Evolutionary conservation across 176 grass and related monocot species (phyloP), one percentile per base, ranked within the genome.

Genomic region (Pontederia crassipes): DNA sequence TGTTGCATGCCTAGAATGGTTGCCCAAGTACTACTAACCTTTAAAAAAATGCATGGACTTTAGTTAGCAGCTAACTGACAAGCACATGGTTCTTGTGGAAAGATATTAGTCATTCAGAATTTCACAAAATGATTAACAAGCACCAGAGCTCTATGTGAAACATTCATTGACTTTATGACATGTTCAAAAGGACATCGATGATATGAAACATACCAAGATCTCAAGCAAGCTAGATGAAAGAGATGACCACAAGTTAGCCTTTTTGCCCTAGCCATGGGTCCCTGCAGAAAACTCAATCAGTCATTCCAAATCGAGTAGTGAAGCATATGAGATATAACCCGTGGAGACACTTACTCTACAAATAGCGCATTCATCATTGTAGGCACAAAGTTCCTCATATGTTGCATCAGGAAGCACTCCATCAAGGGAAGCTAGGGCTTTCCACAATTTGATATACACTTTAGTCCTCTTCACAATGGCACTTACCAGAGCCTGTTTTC

Each of bases 181-280:
- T n/a, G n/a, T n/a, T n/a, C n/a, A 73, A 15, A 18, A 4, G 46
- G 12, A 67, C 55, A 46, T 29, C 17, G 11, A 56, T n/a, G 24
- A 62, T 12, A 16, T 47, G 56, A 40, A 64, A 47, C 71, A 28
- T 99, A 99, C 94, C 94, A 99, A 76, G 94, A 92, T 66, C 88
- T 83, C 71, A 99, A 89, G 47, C 94, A 99, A 55, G 82, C 67
- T 62, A 99, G 88, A 89, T 99, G 94, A 65, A 99, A 99, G 57
- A 99, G 77, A 79, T 99, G 94, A 68, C 89, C 86, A 79, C 94
- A 99, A 28, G 88, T 65, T 55, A 99, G 71, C 69, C 86, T 99
- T 85, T 99, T 99, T 56, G 94, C 94, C 83, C 85, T 80, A 50
- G 77, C 80, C 94, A 99, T 99, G 48, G 94, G 88, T 79, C 88